Evolutionary conservation across 202 grass and related monocot genomes (phyloP).

Genomic region (Musa balbisiana): DNA sequence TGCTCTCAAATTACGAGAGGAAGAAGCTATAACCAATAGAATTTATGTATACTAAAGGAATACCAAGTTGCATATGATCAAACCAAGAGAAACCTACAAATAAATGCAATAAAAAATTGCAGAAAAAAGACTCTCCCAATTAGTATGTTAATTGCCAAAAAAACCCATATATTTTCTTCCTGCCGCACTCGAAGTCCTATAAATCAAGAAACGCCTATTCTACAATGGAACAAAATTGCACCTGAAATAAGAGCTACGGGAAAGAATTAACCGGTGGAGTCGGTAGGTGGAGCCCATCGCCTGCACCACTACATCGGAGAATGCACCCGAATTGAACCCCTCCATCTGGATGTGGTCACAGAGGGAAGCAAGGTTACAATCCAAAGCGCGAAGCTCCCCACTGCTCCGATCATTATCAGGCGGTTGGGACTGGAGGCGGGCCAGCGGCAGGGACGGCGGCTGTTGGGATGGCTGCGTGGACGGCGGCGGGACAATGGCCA

Average conservation of each 20-base stretch:
- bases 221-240: conserved; percentile 13
- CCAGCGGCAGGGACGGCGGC: neutral
- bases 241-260: conserved; percentile 96
- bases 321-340: conserved; percentile 80
- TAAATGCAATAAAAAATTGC: neutral
- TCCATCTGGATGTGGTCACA: conserved; percentile 86
- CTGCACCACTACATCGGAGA: conserved; percentile 80
- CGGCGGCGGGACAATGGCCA: conserved; percentile 2
- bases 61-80: neutral
- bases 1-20: neutral
- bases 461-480: neutral
- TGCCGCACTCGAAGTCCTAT: neutral
- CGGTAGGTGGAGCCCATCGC: conserved; percentile 81
- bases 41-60: neutral
- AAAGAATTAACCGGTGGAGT: conserved; percentile 92
- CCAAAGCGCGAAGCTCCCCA: conserved; percentile 44
- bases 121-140: neutral
- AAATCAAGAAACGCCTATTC: neutral
- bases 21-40: neutral
- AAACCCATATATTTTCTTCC: neutral
- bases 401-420: conserved; percentile 27
- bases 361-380: conserved; percentile 76
- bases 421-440: conserved; percentile 18
- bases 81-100: neutral
- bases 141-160: too few relatives aligned